Base-by-base conservation (phyloP, 2,329 filamentous ascomycete species). In the Aspergillus sp. region DNA sequence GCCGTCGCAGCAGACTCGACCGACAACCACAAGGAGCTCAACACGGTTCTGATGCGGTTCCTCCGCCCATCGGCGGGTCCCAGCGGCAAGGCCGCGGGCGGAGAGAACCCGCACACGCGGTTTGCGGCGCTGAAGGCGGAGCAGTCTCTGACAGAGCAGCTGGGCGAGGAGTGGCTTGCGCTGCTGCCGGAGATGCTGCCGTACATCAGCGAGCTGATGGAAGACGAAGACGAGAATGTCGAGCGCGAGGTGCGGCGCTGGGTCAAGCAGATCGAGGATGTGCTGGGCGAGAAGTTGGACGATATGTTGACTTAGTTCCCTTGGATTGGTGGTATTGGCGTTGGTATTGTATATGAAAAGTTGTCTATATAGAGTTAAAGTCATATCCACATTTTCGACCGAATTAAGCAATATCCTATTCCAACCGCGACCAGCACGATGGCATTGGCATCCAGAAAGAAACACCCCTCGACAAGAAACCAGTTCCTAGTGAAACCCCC, bases 131-230 rank as follows among this genome's bases (percentile, higher is more conserved):
- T 99, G 33, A 86, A 86, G 72, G 87, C 87, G 60, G 84, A 97
- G 75, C 87, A 91, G 67, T 82, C 81, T 13, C 77, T 97, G 57
- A 95, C 91, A 11, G 84, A 88, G 60, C 79, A 83, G 45, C 74
- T 97, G 22, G 92, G 92, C 53, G 92, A 97, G 70, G 94, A 99
- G 67, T 99, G 94, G 94, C 75, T 99, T 54, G 83, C 86, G 1
- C 82, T 95, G 76, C 72, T 97, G 67, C 90, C 93, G 0, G 94
- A 99, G 80, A 97, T 96, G 88, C 75, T 99, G 69, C 93, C 95
- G 17, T 90, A 93, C 59, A 96, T 99, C 63, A 95, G 90, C 65
- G 94, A 99, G 76, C 72, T 96, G 65, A 88, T 96, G 75, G 94
- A 99, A 68, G 94, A 99, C 69, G 94, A 97, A 61, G 92, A 97